Base-by-base conservation (phyloP, 129 eudicot genomes). In the Tagetes patula region DNA sequence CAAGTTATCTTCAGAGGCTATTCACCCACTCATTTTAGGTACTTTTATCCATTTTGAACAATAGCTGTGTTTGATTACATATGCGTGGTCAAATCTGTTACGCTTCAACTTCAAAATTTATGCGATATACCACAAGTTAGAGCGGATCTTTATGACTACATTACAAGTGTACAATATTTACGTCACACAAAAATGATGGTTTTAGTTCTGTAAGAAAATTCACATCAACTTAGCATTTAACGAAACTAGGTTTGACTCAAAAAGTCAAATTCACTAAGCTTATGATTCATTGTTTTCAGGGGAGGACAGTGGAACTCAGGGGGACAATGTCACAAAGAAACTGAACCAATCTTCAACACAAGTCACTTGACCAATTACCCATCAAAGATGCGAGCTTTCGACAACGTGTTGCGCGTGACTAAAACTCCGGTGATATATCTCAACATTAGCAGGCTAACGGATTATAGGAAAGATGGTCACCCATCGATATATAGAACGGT, bases 221-320 rank as follows among this genome's bases (percentile, higher is more conserved):
- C 47, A 13, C 45, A 31, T 2, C 30, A 45, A 8, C 2, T 45
- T 33, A 46, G 45, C 39, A 14, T 46, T 4, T 11, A 1, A 58
- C 20, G 27, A 34, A 10, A 6, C 54, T 31, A 46, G 38, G 48
- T 33, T 60, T 73, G 69, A 46, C 70, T 6, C 5, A 12, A 7
- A 72, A 12, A 59, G 70, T 73, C 49, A 47, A 61, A 62, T 30
- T 70, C 2, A 2, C 39, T 20, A 62, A 47, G 48, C n/a, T 65
- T 59, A 71, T 71, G 62, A 60, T 78, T 14, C 8, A 55, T 67
- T 77, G 38, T 74, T 72, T 86, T 78, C 86, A 93, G 98, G 75
- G 96, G 96, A 62, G 98, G 98, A 7, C 89, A 79, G 55, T 93
- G 98, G 98, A 89, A 93, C 70, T 84, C 95, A 1, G 98, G 98